Evolutionary conservation across 768 basidiomycete genomes (phyloP), one percentile per base, ranked within the genome.

Genomic region (Boletus sp.): DNA sequence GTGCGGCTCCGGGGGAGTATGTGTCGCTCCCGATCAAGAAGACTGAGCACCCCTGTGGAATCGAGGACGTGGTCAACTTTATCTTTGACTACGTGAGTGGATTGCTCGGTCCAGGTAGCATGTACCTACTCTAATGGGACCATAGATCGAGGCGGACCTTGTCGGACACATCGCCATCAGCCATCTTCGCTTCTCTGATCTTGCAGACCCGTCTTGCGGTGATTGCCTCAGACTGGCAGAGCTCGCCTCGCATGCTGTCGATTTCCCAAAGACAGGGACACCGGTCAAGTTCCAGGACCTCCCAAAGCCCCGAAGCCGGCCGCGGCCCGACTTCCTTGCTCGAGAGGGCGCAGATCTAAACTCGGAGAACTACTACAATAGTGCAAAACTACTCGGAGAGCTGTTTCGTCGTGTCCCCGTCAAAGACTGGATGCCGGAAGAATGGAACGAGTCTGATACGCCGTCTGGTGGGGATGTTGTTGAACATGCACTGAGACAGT

Each of bases 191-290:
- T 76, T 76, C 47, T 73, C 77, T 23, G 81, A 82, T 56, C 57
- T 62, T 34, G 55, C 68, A 6, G 71, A 72, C 37, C 72, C 72
- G 1, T 65, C 60, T 19, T 74, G 73, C 27, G 0, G 3, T 0
- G 66, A 73, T 4, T 81, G 81, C 52, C 56, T 78, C 17, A 59
- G 33, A 39, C 64, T 81, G 11, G 81, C 81, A 2, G 69, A 75
- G 55, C 60, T 73, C 1, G 78, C 78, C 7, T 77, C 77, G 0
- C 74, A 76, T 51, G 79, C 79, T 5, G 79, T 80, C 2, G 79
- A 80, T 62, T 80, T 76, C 43, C 73, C 70, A 0, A 80, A 80
- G 51, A 75, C 72, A 5, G 79, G 79, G 5, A 70, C 72, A 2
- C 62, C 78, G 15, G 79, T 79, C 32, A 60, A 52, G 43, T 70